A percentile compares a stretch with the other conserved stretches of the same genome.
Evolutionary conservation across 225 moss, liverwort and hornwort species (phyloP).

Genomic region (Neckera pumila): DNA sequence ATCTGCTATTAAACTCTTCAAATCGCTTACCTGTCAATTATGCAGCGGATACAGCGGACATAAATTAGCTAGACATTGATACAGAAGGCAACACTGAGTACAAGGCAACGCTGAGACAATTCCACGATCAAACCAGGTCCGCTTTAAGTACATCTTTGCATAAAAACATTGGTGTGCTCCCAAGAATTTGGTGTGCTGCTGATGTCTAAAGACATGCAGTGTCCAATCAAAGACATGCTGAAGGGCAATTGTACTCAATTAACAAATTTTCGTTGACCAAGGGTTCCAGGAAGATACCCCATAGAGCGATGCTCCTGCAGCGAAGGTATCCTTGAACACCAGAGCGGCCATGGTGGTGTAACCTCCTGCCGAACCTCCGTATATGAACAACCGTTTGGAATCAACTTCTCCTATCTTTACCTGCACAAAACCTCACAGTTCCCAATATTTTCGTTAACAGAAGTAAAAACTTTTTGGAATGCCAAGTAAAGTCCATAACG

Average conservation of each 20-base stretch:
- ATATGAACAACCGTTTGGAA: conserved; percentile 75
- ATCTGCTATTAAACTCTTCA: conserved; percentile 45
- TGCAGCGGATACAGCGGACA: background rate
- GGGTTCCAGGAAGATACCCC: conserved; percentile 36
- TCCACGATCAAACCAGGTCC: background rate
- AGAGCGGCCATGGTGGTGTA: conserved; percentile 84
- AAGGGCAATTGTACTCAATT: background rate
- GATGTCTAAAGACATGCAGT: background rate
- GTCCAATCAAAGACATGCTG: background rate
- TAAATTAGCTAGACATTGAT: background rate
- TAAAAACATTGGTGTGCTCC: background rate
- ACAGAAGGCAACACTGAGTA: background rate
- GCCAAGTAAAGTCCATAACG: background rate
- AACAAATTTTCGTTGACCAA: background rate
- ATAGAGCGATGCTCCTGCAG: conserved; percentile 66
- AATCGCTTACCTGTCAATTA: conserved; percentile 57
- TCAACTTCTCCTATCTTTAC: conserved; percentile 56
- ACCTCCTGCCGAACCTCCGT: conserved; percentile 72
- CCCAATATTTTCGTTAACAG: background rate
- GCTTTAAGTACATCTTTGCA: background rate
- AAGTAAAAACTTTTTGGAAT: background rate
- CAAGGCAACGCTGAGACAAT: background rate
- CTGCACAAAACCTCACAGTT: conserved; percentile 15
- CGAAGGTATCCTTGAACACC: conserved; percentile 63
- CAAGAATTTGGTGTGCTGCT: background rate